Conservation (phyloP, 257 asterid genomes). For the Gentiana macrophylla region DNA sequence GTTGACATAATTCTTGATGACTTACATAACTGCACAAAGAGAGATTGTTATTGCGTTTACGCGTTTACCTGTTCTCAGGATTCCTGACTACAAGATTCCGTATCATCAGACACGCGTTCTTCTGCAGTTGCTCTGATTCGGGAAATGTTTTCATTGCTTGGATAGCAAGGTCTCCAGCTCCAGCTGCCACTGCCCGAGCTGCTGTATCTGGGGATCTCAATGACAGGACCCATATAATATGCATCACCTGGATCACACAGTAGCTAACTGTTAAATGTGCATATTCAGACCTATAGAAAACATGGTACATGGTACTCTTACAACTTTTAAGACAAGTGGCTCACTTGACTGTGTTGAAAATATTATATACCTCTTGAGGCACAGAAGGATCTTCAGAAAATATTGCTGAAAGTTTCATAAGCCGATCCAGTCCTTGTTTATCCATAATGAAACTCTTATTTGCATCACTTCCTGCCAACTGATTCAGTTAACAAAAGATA, state of each 20-base stretch:
- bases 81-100: slow-evolving; percentile 80
- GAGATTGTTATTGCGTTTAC: slow-evolving; percentile 16
- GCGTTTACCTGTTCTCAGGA: slow-evolving; percentile 64
- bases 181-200: slow-evolving; percentile 72
- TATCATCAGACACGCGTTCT: slow-evolving; percentile 71
- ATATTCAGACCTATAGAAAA: background rate
- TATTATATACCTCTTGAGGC: slow-evolving; percentile 59
- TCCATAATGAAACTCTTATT: slow-evolving; percentile 70
- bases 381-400: slow-evolving; percentile 68
- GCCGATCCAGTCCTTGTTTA: slow-evolving; percentile 68
- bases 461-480: slow-evolving; percentile 97
- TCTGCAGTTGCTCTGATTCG: slow-evolving; percentile 67
- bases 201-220: slow-evolving; percentile 85
- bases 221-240: slow-evolving; percentile 50
- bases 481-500: slow-evolving; percentile 12
- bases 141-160: slow-evolving; percentile 73
- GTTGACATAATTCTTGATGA: background rate
- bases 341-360: too few species aligned
- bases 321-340: too few species aligned
- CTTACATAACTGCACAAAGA: background rate
- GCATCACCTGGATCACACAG: slow-evolving; percentile 49
- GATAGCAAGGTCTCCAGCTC: slow-evolving; percentile 87
- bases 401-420: slow-evolving; percentile 58
- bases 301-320: too few species aligned
- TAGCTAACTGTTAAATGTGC: background rate